A percentile compares a stretch with the other conserved stretches of the same genome.
phyloP scores from a whole-genome alignment of 2,329 filamentous ascomycete genomes.

The Incumbomyces lentus region DNA sequence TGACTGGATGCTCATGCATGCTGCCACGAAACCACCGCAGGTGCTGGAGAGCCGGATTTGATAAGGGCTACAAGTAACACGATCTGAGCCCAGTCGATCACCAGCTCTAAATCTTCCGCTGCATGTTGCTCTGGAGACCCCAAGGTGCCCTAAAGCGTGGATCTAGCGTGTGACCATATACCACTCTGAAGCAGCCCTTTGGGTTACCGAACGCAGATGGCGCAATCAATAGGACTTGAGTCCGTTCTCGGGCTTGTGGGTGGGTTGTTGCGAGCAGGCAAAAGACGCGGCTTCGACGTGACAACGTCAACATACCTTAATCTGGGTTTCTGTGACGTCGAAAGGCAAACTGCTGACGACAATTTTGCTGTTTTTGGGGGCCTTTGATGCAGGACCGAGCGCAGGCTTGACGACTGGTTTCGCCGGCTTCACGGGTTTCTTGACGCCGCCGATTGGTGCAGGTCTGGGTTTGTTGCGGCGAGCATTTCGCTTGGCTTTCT shows the following conservation, averaged over 20 bases:
- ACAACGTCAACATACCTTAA: constrained; percentile 99
- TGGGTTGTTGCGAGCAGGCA: constrained; percentile 55
- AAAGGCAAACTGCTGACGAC: constrained; percentile 97
- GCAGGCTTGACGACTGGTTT: constrained; percentile 40
- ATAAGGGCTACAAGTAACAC: no score
- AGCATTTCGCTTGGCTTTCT: constrained; percentile 42
- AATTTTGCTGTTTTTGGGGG: constrained; percentile 78
- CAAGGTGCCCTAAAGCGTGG: no score
- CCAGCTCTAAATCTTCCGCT: no score
- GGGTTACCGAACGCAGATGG: constrained; percentile 12
- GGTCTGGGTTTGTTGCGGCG: constrained; percentile 36
- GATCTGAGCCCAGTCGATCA: no score
- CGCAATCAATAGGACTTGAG: no score
- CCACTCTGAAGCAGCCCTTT: background rate
- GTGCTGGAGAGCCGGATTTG: no score
- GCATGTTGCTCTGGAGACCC: no score
- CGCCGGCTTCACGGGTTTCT: constrained; percentile 56
- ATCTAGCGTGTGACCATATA: no score
- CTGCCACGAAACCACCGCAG: no score
- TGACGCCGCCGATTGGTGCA: constrained; percentile 73
- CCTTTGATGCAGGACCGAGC: constrained; percentile 53
- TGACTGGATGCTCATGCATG: no score
- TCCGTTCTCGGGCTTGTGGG: constrained; percentile 17
- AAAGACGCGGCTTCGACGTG: constrained; percentile 40
- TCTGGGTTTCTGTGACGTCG: constrained; percentile 93